Evolutionary conservation across 2,329 filamentous ascomycete genomes (phyloP).

Genomic region (Beauveria australis): DNA sequence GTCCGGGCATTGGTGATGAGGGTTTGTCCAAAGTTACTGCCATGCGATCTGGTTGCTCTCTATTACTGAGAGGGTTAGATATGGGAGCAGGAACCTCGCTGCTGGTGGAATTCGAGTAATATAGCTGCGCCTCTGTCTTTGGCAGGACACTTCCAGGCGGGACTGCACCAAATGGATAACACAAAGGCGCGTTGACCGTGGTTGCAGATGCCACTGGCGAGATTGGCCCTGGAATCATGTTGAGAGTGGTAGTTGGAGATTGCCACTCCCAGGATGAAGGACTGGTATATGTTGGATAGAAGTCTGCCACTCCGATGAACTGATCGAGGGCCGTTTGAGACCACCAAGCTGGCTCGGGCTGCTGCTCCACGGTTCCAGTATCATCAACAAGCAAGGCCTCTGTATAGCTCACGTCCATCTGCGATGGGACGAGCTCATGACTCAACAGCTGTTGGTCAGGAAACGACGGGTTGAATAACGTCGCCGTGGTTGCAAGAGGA

Average conservation of each 20-base stretch:
- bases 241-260: not conserved
- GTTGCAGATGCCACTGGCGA: not conserved
- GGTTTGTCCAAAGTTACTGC: not conserved
- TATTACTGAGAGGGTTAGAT: not conserved
- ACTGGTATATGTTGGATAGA: not conserved
- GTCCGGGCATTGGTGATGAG: not conserved
- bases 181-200: not conserved
- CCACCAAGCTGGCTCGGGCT: not conserved
- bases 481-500: not conserved
- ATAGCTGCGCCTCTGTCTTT: not conserved
- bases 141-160: not conserved
- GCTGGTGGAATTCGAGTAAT: not conserved
- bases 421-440: not conserved
- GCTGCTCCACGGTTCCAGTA: not conserved
- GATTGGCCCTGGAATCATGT: not conserved
- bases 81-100: not conserved
- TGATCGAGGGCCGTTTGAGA: not conserved
- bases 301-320: not conserved
- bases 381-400: not conserved
- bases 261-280: not conserved
- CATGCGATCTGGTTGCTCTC: not conserved
- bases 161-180: not conserved
- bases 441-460: not conserved
- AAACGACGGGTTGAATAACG: not conserved
- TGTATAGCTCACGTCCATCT: not conserved